Evolutionary conservation across 331 rosid species (phyloP), one percentile per base, ranked within the genome.

Genomic region (Prunus yedoensis): DNA sequence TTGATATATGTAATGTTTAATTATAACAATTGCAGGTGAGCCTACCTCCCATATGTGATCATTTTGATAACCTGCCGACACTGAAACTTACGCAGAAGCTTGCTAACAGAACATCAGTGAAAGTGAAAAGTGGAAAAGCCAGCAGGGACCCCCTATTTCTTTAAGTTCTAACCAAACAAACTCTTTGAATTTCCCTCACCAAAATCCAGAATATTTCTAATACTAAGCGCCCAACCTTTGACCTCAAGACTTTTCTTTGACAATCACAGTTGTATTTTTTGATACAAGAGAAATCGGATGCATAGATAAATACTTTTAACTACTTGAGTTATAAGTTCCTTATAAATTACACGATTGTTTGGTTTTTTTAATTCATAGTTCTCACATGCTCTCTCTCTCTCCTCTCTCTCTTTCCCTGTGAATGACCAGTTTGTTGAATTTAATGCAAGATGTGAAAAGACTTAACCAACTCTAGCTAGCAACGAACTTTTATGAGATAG

Each of bases 391-490:
- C 66, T 70, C 64, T 32, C 87, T 76, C 65, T 41, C 64, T 32
- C 13, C 3, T 0, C 4, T 3, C 35, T 32, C 38, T 32, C 38
- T 32, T 0, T 35, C 41, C 28, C 28, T 27, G 28, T 1, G 41
- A 35, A 35, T 38, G 43, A 38, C 2, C n/a, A 23, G 30, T 85
- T 66, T 75, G 83, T 66, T 75, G 83, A 77, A 71, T 71, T 79
- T 38, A 66, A 41, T 76, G 78, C 73, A 51, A 61, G 65, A 81
- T 53, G 68, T 46, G 63, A 79, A 77, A 53, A 32, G 50, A 43
- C 83, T 68, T 38, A 71, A 76, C 84, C 38, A 67, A 54, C 74
- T 52, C 43, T 38, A 38, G 43, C 43, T 38, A 38, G 43, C 43
- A 38, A 75, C 51, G 70, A 70, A 58, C 77, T 59, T 64, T 53